Percentiles rank a stretch among this genome's conserved stretches.
These are phyloP conservation scores for Cruciata laevipes DNA, from an alignment of 257 asterid genomes.

Conservation along the genomic window DNA sequence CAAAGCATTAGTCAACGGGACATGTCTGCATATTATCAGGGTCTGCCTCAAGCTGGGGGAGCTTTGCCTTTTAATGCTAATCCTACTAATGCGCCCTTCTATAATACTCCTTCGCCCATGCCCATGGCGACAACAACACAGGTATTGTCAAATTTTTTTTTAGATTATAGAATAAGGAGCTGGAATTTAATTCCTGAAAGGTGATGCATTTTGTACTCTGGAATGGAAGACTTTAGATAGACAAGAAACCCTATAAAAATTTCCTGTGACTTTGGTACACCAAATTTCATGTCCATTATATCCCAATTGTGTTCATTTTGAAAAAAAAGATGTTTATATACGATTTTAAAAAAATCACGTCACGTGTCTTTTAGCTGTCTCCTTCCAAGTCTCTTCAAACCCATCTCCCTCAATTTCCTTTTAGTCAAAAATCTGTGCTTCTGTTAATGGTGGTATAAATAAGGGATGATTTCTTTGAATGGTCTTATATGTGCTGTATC, in stretches of 20 bases:
- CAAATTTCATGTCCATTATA: neutral
- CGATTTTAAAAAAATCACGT: neutral
- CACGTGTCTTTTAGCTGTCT: neutral
- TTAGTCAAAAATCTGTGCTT: neutral
- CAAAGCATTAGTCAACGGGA: constrained; percentile 58
- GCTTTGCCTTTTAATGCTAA: constrained; percentile 42
- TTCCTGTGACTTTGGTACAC: neutral
- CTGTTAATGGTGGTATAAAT: neutral
- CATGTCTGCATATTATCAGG: constrained; percentile 55
- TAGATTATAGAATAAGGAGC: neutral
- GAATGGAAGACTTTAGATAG: neutral
- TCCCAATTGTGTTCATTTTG: too few species aligned
- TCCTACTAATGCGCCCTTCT: constrained; percentile 51
- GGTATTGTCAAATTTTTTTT: constrained; percentile 47
- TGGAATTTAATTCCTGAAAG: neutral
- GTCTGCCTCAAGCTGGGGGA: constrained; percentile 33
- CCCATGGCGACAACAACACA: constrained; percentile 67
- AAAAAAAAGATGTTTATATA: neutral
- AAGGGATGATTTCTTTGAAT: neutral
- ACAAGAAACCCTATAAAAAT: neutral
- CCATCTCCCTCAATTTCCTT: neutral
- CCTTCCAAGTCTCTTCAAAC: neutral
- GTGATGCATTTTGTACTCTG: neutral
- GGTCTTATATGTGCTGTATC: neutral
- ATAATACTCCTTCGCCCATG: constrained; percentile 86